Evolutionary conservation across 1,139 yeast genomes (phyloP), one percentile per base, ranked within the genome.

Genomic region (Blastobotrys ciferrii): DNA sequence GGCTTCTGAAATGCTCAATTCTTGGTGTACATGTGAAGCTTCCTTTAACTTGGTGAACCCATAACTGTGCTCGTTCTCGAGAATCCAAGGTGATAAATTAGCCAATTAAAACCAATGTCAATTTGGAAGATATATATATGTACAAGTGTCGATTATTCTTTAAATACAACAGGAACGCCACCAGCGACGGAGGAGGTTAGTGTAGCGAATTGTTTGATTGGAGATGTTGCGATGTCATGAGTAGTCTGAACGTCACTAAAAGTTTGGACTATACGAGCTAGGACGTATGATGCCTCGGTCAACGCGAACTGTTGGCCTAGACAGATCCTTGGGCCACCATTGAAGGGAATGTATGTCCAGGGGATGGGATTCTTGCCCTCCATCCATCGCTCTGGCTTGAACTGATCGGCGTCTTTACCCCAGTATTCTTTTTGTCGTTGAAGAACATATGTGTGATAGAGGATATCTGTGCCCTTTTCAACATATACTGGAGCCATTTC

Each of bases 301-400:
- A 78, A 69, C 2, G 82, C 82, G 63, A 75, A 76, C 59, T 78
- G 82, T 63, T 79, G 82, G 20, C 82, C 83, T 49, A 79, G 66
- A 54, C 83, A 78, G 53, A 77, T 77, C 51, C 83, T 68, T 37
- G 83, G 82, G 14, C 83, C 83, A 35, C 82, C 83, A 56, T 78
- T 78, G 68, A 77, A 78, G 2, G 70, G 70, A 30, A 65, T 49
- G 48, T 60, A 66, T n/a, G 60, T 64, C 70, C 70, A 66, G 19
- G 58, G 32, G 4, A 35, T 55, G 15, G 56, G 50, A 43, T 55
- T 58, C 28, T 51, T 47, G 19, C 44, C 42, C 19, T 53, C 58
- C 7, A 50, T 53, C 82, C 82, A 78, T 55, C 82, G 69, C 53
- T 78, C 82, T 4, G 83, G 83, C 47, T 68, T 65, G 62, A 75